Conservation (phyloP, 2,329 filamentous ascomycete genomes). For the Ophiocordyceps sinensis region DNA sequence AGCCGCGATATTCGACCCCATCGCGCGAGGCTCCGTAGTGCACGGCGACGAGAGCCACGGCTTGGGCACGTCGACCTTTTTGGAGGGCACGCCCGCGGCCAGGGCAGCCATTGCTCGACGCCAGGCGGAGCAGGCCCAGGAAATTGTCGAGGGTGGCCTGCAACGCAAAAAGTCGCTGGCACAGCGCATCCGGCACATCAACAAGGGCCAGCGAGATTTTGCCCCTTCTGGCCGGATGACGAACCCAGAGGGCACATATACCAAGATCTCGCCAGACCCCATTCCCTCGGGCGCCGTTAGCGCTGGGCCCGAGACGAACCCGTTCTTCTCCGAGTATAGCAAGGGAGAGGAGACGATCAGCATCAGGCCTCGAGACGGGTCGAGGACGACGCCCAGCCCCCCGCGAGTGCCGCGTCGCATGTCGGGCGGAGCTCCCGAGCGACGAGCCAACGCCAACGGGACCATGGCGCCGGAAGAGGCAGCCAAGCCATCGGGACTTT, state of each 20-base stretch:
- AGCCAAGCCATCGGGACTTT: conserved; percentile 44
- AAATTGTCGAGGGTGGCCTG: conserved; percentile 45
- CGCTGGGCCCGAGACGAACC: conserved; percentile 38
- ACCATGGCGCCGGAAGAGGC: conserved; percentile 17
- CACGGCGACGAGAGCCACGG: conserved; percentile 76
- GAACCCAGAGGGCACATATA: conserved; percentile 37
- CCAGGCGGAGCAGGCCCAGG: conserved; percentile 51
- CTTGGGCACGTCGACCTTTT: conserved; percentile 84
- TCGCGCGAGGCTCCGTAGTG: conserved; percentile 51
- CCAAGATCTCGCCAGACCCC: conserved; percentile 24
- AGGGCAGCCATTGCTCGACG: conserved; percentile 63
- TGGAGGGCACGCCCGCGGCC: conserved; percentile 85
- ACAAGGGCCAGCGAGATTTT: conserved; percentile 49
- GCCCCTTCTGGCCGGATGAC: conserved; percentile 42
- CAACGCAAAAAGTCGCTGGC: conserved; percentile 90
- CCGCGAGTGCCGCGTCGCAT: conserved; percentile 27
- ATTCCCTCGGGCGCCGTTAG: conserved; percentile 17
- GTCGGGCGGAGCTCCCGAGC: conserved; percentile 37
- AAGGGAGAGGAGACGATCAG: conserved; percentile 38
- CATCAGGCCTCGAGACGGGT: conserved; percentile 24
- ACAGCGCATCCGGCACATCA: conserved; percentile 78
- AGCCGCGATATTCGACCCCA: conserved; percentile 51
- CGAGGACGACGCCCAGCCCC: conserved; percentile 41
- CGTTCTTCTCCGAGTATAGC: conserved; percentile 70
- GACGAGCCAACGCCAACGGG: conserved; percentile 48